Evolutionary conservation across 192 early-diverging fungal species (phyloP).

Genomic region (Jimgerdemannia flammicorona): DNA sequence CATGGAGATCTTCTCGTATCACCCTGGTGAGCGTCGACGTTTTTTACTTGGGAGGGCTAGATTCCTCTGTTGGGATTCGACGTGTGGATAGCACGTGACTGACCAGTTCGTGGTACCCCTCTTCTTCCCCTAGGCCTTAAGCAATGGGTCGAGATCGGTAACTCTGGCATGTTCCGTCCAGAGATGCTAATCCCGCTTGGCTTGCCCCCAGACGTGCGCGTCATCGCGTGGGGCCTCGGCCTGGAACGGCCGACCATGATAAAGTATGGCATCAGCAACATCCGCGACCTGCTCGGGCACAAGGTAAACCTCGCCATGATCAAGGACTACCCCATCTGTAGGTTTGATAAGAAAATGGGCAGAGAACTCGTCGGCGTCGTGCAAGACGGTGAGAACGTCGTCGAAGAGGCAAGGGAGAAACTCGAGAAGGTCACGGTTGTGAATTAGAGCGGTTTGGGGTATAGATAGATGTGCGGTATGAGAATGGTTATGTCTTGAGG

Average conservation of each 20-base stretch:
- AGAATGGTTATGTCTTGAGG: too few species aligned
- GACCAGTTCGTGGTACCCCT: too few species aligned
- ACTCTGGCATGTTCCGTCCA: slow-evolving; percentile 99
- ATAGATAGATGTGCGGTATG: too few species aligned
- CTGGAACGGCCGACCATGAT: slow-evolving; percentile 99
- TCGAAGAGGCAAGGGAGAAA: background rate
- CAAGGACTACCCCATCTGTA: slow-evolving; percentile 83
- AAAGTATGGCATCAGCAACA: slow-evolving; percentile 92
- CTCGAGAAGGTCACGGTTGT: background rate
- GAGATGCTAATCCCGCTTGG: slow-evolving; percentile 97
- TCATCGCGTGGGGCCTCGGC: slow-evolving; percentile 97
- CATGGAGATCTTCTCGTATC: slow-evolving; percentile 99
- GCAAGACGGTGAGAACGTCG: background rate
- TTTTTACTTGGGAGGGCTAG: too few species aligned
- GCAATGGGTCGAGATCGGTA: slow-evolving; percentile 95
- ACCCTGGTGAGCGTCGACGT: slow-evolving; percentile 35
- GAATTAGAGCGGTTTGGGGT: too few species aligned
- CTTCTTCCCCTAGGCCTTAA: slow-evolving; percentile 46
- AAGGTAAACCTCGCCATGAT: slow-evolving; percentile 92
- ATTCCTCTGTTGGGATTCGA: too few species aligned
- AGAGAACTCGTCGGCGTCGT: slow-evolving; percentile 48
- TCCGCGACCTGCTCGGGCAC: slow-evolving; percentile 92
- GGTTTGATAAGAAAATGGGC: slow-evolving; percentile 89
- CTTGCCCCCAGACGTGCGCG: slow-evolving; percentile 89
- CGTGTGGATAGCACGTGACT: too few species aligned